Evolutionary conservation across 2,329 filamentous ascomycete genomes (phyloP), one percentile per base, ranked within the genome.

Genomic region (Bisporella sp.): DNA sequence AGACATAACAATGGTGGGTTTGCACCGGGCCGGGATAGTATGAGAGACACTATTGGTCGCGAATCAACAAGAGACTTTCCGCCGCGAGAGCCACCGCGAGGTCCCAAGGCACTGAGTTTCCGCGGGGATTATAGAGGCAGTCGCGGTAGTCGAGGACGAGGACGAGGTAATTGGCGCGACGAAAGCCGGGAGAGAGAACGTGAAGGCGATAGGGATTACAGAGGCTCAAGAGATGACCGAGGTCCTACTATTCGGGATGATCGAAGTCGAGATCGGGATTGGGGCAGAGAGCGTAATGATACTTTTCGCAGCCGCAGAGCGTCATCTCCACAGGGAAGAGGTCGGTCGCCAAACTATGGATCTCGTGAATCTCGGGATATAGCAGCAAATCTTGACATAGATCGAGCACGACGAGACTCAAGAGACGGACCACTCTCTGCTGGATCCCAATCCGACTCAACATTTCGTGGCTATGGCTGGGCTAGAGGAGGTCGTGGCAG

Each of bases 31-130:
- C 75, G 82, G 57, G 80, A 84, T 57, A 66, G 62, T 9, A 82
- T 82, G 55, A 73, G 76, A 49, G 78, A 82, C 59, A 64, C 75
- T 5, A 47, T 48, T 11, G 51, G 52, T 41, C 59, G 62, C 48
- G 64, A 66, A 32, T 53, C 56, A 42, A 55, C 57, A 30, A 49
- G 63, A 55, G 63, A 66, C 39, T 64, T 58, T 56, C 76, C 64
- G 66, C 74, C 77, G 9, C 77, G 85, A 57, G 88, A 95, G 56
- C 84, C 87, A 2, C 90, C 90, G 3, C 79, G 89, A 50, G 90
- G 87, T 0, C 89, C 90, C 8, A 89, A 91, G 67, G 84, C 84
- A 41, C 77, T 82, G 51, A 81, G 79, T 6, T 87, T 84, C 62
- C 71, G 72, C 3, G 76, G 80, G 29, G 86, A 89, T 47, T 84